A percentile compares a stretch with the other conserved stretches of the same genome.
Conservation (phyloP, 805 yeast genomes). For the Schwanniomyces occidentalis region DNA sequence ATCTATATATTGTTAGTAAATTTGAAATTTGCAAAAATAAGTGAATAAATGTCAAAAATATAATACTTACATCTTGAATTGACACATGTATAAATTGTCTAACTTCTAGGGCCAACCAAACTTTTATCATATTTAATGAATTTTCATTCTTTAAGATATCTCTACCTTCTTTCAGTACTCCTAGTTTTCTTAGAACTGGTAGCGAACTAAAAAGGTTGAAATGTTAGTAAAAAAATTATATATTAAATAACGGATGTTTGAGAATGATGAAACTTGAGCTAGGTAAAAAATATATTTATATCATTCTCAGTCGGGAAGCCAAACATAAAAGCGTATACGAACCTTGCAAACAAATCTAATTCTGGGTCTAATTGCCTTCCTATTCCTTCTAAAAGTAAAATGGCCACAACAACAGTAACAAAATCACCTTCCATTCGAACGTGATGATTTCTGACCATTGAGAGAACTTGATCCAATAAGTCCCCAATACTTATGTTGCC, state of each 20-base stretch:
- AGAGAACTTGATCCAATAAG: slow-evolving; percentile 77
- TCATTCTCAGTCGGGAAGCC: slow-evolving; percentile 42
- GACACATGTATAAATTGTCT: slow-evolving; percentile 84
- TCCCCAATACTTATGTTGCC: slow-evolving; percentile 94
- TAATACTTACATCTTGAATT: slow-evolving; percentile 65
- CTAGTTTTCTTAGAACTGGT: slow-evolving; percentile 82
- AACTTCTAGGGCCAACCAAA: slow-evolving; percentile 88
- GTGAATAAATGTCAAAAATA: neutral
- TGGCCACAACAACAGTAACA: slow-evolving; percentile 92
- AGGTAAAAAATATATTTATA: slow-evolving; percentile 11
- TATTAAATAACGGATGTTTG: slow-evolving; percentile 2
- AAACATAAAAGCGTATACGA: slow-evolving; percentile 55
- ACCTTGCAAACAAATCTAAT: slow-evolving; percentile 93
- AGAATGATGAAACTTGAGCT: neutral
- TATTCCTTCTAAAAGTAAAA: slow-evolving; percentile 86
- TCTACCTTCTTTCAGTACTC: slow-evolving; percentile 65
- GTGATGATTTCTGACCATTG: slow-evolving; percentile 92
- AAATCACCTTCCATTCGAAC: slow-evolving; percentile 98
- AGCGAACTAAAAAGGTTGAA: slow-evolving; percentile 56
- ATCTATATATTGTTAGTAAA: slow-evolving; percentile 32
- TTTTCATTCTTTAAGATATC: slow-evolving; percentile 56
- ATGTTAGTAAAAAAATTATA: slow-evolving; percentile 18
- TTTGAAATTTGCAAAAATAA: neutral
- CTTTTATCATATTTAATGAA: slow-evolving; percentile 78
- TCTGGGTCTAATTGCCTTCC: slow-evolving; percentile 94